A percentile compares a stretch with the other conserved stretches of the same genome.
phyloP scores from a whole-genome alignment of 768 basidiomycete species.

The Trametes elegans region DNA sequence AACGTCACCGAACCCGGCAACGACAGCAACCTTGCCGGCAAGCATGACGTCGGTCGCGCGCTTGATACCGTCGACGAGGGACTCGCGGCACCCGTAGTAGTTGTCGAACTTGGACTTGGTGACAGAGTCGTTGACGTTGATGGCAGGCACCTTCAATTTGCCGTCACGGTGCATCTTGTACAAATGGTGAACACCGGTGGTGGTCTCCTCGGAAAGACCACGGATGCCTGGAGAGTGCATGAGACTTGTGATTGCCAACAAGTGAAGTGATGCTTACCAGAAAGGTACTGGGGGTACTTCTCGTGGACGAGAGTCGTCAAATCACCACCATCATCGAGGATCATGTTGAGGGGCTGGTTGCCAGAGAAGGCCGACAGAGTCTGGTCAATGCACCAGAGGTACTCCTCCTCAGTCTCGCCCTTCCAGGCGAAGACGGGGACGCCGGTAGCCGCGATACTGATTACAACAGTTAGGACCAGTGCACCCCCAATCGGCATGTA shows the following conservation, averaged over 20 bases:
- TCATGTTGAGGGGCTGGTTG: slow-evolving; percentile 92
- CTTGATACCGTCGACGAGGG: slow-evolving; percentile 99
- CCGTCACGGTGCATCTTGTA: slow-evolving; percentile 98
- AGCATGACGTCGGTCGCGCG: slow-evolving; percentile 99
- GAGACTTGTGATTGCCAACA: background rate
- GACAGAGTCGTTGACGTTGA: slow-evolving; percentile 99
- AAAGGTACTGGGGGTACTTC: slow-evolving; percentile 89
- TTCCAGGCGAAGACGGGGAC: slow-evolving; percentile 99
- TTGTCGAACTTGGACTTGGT: slow-evolving; percentile 99
- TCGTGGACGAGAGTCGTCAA: slow-evolving; percentile 93
- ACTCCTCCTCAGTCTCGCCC: slow-evolving; percentile 99
- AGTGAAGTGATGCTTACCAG: slow-evolving; percentile 40
- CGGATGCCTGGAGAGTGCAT: slow-evolving; percentile 61
- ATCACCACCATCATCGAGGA: slow-evolving; percentile 98
- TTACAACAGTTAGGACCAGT: background rate
- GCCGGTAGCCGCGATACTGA: slow-evolving; percentile 93
- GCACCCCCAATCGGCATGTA: slow-evolving; percentile 18
- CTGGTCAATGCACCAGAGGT: slow-evolving; percentile 97
- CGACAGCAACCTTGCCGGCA: slow-evolving; percentile 98
- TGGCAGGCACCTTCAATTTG: slow-evolving; percentile 94
- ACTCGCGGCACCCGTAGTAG: slow-evolving; percentile 99
- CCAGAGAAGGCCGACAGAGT: slow-evolving; percentile 84
- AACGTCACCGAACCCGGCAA: slow-evolving; percentile 98
- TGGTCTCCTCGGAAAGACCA: slow-evolving; percentile 98
- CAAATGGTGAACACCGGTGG: slow-evolving; percentile 98